A percentile compares a stretch with the other conserved stretches of the same genome.
phyloP scores from a whole-genome alignment of 2,329 filamentous ascomycete genomes.

The Beauveria sp. region DNA sequence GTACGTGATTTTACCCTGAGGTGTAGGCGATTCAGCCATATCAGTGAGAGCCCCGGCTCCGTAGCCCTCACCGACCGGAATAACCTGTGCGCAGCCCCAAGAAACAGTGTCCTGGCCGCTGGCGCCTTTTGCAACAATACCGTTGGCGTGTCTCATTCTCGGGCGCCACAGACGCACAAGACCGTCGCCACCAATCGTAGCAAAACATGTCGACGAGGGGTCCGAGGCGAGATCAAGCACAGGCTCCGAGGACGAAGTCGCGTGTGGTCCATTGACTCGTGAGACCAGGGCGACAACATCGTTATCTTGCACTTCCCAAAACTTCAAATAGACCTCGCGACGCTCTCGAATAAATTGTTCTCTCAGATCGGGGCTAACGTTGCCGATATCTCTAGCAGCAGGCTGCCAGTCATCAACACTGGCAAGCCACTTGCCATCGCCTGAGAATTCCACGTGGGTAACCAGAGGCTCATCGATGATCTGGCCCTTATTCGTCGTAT shows the following conservation, averaged over 20 bases:
- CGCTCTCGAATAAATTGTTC: slow-evolving; percentile 42
- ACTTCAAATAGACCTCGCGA: slow-evolving; percentile 77
- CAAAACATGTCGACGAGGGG: slow-evolving; percentile 63
- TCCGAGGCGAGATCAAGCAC: slow-evolving; percentile 70
- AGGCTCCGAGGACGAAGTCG: slow-evolving; percentile 43
- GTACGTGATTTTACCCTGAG: slow-evolving; percentile 62
- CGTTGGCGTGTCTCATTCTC: slow-evolving; percentile 60
- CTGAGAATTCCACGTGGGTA: slow-evolving; percentile 65
- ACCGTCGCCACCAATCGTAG: slow-evolving; percentile 77
- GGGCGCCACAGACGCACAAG: slow-evolving; percentile 76
- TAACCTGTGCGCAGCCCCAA: slow-evolving; percentile 63
- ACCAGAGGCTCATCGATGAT: slow-evolving; percentile 72
- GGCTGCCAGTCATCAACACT: slow-evolving; percentile 90
- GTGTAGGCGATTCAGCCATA: slow-evolving; percentile 16
- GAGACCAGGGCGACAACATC: slow-evolving; percentile 67
- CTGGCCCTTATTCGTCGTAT: slow-evolving; percentile 62
- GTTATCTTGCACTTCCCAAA: slow-evolving; percentile 66
- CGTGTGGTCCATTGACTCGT: slow-evolving; percentile 77
- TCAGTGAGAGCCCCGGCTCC: slow-evolving; percentile 32
- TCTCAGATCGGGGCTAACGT: slow-evolving; percentile 25
- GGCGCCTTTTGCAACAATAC: slow-evolving; percentile 53
- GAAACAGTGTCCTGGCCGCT: slow-evolving; percentile 53
- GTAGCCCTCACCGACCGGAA: slow-evolving; percentile 44
- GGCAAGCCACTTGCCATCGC: slow-evolving; percentile 81
- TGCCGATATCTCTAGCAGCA: slow-evolving; percentile 57